Evolutionary conservation across 2,329 filamentous ascomycete genomes (phyloP), one percentile per base, ranked within the genome.

Genomic region (Falciphora oryzae): DNA sequence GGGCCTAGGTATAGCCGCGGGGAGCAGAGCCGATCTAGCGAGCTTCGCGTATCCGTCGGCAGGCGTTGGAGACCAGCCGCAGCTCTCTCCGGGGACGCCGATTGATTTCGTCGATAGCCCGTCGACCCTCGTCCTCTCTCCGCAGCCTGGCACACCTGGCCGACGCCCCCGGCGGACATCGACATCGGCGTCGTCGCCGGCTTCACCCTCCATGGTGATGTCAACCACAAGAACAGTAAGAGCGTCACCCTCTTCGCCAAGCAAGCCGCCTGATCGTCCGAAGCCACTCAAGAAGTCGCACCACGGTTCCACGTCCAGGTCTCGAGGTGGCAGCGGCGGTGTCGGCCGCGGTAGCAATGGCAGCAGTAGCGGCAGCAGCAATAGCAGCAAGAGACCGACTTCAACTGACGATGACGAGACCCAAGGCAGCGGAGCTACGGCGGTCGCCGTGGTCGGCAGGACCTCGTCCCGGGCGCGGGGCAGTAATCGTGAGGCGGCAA

Each of bases 401-500:
- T 53, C 44, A 25, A 53, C 44, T 2, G 44, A 53, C 44, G 44
- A 53, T 18, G 44, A n/a, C 22, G 22, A 53, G 32, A 35, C 32
- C 8, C 44, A 25, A 25, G 22, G 44, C 44, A n/a, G 44, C 14
- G 44, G 44, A 25, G 44, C 44, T 5, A 25, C 18, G 22, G 8
- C 8, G 8, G 22, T 11, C 44, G 6, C 14, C 38, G 14, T 5
- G 5, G 22, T 5, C 44, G 44, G 44, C 44, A 53, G n/a, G 44
- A 25, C 1, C 22, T 11, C 44, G 22, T n/a, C 44, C 18, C 18
- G 44, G 16, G 29, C 50, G 11, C 18, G 29, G 7, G 44, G 44
- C 27, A 57, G 44, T 11, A 56, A 63, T 56, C 62, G 53, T 4
- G 32, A 28, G 29, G 62, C 62, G 32, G 62, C 62, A 11, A 63